Conservation (phyloP, 495 filamentous ascomycete species). For the Chaetomidium leptoderma region DNA sequence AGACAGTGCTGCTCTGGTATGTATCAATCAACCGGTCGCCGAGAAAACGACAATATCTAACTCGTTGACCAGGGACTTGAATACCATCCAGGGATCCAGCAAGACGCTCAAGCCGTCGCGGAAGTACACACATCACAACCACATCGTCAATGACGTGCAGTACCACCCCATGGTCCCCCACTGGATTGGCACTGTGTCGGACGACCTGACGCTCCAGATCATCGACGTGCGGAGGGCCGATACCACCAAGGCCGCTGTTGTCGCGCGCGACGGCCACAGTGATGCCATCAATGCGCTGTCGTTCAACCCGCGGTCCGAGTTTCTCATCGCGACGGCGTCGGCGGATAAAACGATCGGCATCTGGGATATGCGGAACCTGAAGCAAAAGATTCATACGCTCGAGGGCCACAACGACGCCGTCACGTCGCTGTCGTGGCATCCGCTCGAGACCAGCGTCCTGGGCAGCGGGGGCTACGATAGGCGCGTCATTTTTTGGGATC, state of each 20-base stretch:
- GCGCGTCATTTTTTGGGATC: conserved; percentile 93
- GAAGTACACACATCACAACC: conserved; percentile 81
- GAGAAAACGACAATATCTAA: conserved; percentile 10
- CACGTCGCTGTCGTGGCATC: conserved; percentile 90
- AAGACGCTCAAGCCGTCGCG: conserved; percentile 64
- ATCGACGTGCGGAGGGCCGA: conserved; percentile 70
- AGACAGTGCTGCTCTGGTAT: conserved; percentile 86
- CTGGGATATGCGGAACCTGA: conserved; percentile 90
- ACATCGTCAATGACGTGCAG: conserved; percentile 95
- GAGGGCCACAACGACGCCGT: conserved; percentile 84
- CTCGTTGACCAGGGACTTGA: conserved; percentile 61
- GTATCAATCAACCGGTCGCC: conserved; percentile 14
- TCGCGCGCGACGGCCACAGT: conserved; percentile 63
- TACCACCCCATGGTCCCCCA: conserved; percentile 78
- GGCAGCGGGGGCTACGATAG: conserved; percentile 90
- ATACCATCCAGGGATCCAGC: conserved; percentile 58
- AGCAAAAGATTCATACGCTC: conserved; percentile 76
- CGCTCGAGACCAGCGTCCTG: conserved; percentile 77
- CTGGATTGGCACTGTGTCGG: conserved; percentile 88
- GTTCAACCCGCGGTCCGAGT: conserved; percentile 86
- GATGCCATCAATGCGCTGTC: conserved; percentile 93
- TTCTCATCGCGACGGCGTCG: conserved; percentile 83
- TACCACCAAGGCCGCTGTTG: conserved; percentile 60
- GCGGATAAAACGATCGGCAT: conserved; percentile 91
- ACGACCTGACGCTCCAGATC: conserved; percentile 89